Evolutionary conservation across 2,329 filamentous ascomycete species (phyloP), one percentile per base, ranked within the genome.

Genomic region (Trichothecium sympodiale): DNA sequence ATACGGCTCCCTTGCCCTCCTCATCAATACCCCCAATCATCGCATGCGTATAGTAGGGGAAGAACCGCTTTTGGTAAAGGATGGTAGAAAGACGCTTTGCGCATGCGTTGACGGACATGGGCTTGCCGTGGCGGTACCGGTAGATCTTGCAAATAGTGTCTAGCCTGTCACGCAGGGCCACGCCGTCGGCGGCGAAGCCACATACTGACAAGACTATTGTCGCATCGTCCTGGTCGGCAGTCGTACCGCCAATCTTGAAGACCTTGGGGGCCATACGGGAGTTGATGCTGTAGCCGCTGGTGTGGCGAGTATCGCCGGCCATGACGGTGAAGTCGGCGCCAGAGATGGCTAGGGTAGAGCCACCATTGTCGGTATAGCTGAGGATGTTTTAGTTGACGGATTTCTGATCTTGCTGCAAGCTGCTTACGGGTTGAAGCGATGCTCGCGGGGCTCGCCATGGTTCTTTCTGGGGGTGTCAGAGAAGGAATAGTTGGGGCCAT

Each of bases 141-240:
- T 96, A 96, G 81, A 96, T 94, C 71, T 94, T 96, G 70, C 93
- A 91, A 54, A 94, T 77, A 44, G 85, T 80, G 57, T 96, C 89
- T 44, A 96, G 76, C 45, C 86, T 83, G 65, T 96, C 89, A 62
- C 91, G 89, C 49, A 98, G 71, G 26, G 91, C 89, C 52, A 88
- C 79, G 41, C 91, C 91, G 59, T 98, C 91, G 44, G 91, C 91
- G 12, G 88, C 86, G 56, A 95, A 98, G 32, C 91, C 91, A 30
- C 94, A 89, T 0, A 98, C 89, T 2, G 88, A 93, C 33, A 98
- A 74, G 13, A 96, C 76, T 51, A 98, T 83, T 37, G 78, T 83
- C 35, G 86, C 83, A 49, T 88, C 85, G 41, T 83, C 77, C 57
- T 93, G 85, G 38, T 85, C 80, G 35, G 86, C 77, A 29, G 83